Percentiles rank a stretch among this genome's conserved stretches.
Conservation (phyloP, 2,329 filamentous ascomycete genomes). For the Pseudonectria foliicola region DNA sequence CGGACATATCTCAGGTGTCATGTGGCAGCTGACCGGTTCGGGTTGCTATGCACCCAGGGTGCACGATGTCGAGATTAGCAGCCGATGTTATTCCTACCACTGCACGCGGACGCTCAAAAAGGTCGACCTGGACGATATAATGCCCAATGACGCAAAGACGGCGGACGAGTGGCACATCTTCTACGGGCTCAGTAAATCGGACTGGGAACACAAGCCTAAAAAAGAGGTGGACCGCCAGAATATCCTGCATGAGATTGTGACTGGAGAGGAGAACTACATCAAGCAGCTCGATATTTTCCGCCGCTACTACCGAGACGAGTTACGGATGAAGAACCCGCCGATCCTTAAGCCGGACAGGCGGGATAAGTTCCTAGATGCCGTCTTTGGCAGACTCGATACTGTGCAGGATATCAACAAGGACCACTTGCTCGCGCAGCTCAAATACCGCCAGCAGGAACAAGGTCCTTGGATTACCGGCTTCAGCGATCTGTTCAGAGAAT, state of each 20-base stretch:
- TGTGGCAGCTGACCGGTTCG: slow-evolving; percentile 85
- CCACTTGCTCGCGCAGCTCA: slow-evolving; percentile 83
- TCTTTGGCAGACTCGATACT: slow-evolving; percentile 85
- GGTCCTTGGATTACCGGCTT: slow-evolving; percentile 91
- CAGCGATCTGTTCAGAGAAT: slow-evolving; percentile 95
- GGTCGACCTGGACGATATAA: slow-evolving; percentile 73
- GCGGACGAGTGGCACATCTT: slow-evolving; percentile 80
- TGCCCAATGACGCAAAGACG: slow-evolving; percentile 60
- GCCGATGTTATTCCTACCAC: slow-evolving; percentile 87
- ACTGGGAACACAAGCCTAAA: slow-evolving; percentile 62
- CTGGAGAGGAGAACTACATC: slow-evolving; percentile 87
- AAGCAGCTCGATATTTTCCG: slow-evolving; percentile 80
- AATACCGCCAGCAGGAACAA: slow-evolving; percentile 94
- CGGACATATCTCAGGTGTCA: slow-evolving; percentile 75
- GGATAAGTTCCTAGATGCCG: slow-evolving; percentile 71
- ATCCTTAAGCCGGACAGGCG: slow-evolving; percentile 75
- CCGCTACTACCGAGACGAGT: slow-evolving; percentile 75
- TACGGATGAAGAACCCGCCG: slow-evolving; percentile 64
- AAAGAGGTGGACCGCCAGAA: slow-evolving; percentile 94
- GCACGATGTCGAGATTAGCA: slow-evolving; percentile 62
- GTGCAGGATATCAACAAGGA: slow-evolving; percentile 91
- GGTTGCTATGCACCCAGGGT: slow-evolving; percentile 87
- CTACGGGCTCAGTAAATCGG: slow-evolving; percentile 75
- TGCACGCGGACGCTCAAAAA: slow-evolving; percentile 94
- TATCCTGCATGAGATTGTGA: slow-evolving; percentile 90